These are phyloP conservation scores for Lomentospora prolificans DNA, from an alignment of 2,329 filamentous ascomycete species.

Conservation along the genomic window DNA sequence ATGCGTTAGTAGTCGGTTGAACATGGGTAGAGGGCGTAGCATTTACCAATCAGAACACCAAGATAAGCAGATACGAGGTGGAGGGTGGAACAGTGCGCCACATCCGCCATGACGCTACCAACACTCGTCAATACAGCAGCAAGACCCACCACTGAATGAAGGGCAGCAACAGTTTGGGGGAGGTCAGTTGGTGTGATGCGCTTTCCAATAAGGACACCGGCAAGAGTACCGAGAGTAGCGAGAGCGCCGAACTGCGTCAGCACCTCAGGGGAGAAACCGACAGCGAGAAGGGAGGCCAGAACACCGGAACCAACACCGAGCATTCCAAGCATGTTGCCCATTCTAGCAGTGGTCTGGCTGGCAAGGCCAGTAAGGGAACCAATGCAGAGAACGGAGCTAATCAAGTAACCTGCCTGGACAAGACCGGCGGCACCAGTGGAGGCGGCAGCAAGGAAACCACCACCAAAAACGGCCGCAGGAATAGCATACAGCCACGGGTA, in stretches of 20 bases:
- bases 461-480: conserved; percentile 67
- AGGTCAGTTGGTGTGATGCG: conserved; percentile 82
- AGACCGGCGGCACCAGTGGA: conserved; percentile 74
- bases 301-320: conserved; percentile 77
- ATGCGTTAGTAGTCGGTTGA: conserved; percentile 5
- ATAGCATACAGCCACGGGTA: conserved; percentile 82
- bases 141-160: conserved; percentile 84
- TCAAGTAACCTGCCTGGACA: conserved; percentile 78
- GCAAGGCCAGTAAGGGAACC: conserved; percentile 72
- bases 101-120: conserved; percentile 69
- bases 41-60: conserved; percentile 66
- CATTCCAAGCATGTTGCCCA: conserved; percentile 79
- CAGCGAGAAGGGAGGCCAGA: conserved; percentile 70
- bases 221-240: conserved; percentile 59
- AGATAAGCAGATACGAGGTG: conserved; percentile 82
- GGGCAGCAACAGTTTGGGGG: conserved; percentile 78
- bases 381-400: conserved; percentile 78
- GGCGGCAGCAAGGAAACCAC: conserved; percentile 70
- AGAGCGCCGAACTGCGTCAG: conserved; percentile 71
- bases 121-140: conserved; percentile 83
- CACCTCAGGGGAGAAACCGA: conserved; percentile 70
- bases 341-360: conserved; percentile 71
- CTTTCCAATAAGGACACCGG: conserved; percentile 68
- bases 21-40: neutral
- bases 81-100: conserved; percentile 61